A percentile compares a stretch with the other conserved stretches of the same genome.
Conservation (phyloP, 164 flowering plant species). For the Euptelea pleiosperma region DNA sequence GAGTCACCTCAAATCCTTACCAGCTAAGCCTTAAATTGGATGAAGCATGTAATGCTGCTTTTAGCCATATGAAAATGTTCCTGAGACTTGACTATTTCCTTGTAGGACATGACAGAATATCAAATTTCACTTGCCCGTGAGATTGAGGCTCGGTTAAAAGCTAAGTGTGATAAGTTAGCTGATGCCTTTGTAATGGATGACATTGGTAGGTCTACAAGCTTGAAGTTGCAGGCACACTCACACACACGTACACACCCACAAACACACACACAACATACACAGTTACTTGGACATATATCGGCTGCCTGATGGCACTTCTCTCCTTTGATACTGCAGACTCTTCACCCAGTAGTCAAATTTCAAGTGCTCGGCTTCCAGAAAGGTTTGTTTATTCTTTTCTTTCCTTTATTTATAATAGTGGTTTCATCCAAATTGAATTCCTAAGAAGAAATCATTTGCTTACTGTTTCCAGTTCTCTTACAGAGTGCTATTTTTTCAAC, state of each 20-base stretch:
- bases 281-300: neutral
- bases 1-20: no score
- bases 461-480: neutral
- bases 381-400: constrained; percentile 45
- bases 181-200: constrained; percentile 75
- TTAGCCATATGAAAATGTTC: neutral
- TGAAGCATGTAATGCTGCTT: neutral
- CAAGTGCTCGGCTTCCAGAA: constrained; percentile 84
- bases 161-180: constrained; percentile 71
- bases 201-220: constrained; percentile 45
- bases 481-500: neutral
- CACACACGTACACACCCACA: neutral
- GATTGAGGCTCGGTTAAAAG: constrained; percentile 70
- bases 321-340: constrained; percentile 45
- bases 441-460: neutral
- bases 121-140: constrained; percentile 64
- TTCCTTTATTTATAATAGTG: neutral
- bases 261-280: neutral
- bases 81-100: constrained; percentile 1
- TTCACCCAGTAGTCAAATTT: constrained; percentile 52
- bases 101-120: constrained; percentile 75
- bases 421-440: neutral
- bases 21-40: no score
- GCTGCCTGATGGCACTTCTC: neutral
- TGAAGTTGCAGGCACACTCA: no score